A percentile compares a stretch with the other conserved stretches of the same genome.
These are phyloP conservation scores for Flaveria sonorensis DNA, from an alignment of 129 eudicot genomes.

Conservation along the genomic window DNA sequence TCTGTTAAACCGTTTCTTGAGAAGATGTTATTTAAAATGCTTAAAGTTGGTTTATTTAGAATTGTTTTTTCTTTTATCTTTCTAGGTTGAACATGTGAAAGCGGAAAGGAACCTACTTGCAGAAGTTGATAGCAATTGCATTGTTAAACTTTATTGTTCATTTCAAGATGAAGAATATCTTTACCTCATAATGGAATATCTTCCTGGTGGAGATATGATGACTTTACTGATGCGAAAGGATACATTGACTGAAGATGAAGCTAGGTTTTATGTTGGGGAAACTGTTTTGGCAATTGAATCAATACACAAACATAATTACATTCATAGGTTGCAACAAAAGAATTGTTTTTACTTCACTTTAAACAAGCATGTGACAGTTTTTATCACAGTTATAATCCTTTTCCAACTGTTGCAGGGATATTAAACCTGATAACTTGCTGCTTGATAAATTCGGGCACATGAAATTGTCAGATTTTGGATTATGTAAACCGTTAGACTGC, in stretches of 20 bases:
- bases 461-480: conserved; percentile 97
- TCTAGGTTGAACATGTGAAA: conserved; percentile 96
- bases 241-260: conserved; percentile 87
- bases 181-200: conserved; percentile 91
- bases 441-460: conserved; percentile 94
- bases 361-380: not conserved
- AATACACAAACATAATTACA: conserved; percentile 91
- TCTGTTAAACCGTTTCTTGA: not conserved
- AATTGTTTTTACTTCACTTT: conserved; percentile 8
- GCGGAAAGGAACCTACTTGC: conserved; percentile 96
- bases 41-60: conserved; percentile 7
- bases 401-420: conserved; percentile 63
- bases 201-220: conserved; percentile 99
- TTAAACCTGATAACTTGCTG: conserved; percentile 94
- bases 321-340: conserved; percentile 67
- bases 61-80: not conserved
- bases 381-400: conserved; percentile 18
- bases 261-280: conserved; percentile 88
- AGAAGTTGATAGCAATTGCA: conserved; percentile 96
- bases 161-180: conserved; percentile 95
- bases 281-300: conserved; percentile 95
- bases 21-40: conserved; percentile 10
- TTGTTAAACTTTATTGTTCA: conserved; percentile 93
- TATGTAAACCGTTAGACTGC: conserved; percentile 93
- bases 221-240: conserved; percentile 92